Evolutionary conservation across 139 green algal genomes (phyloP).

Genomic region (Mychonastes homosphaera): DNA sequence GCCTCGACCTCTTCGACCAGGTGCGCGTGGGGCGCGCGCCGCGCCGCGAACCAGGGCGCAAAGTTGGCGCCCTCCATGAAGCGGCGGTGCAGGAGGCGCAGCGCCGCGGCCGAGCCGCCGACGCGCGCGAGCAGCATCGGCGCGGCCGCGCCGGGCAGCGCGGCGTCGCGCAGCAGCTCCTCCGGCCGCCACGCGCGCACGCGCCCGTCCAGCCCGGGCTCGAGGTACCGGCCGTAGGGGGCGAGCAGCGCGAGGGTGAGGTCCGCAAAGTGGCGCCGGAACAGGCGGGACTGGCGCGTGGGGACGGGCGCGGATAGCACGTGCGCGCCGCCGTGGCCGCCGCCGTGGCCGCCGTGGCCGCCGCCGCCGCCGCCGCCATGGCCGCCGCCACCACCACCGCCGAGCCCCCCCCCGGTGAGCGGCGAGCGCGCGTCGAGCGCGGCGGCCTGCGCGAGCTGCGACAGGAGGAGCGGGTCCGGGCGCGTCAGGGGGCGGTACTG

Average conservation of each 20-base stretch:
- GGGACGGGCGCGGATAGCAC: no score
- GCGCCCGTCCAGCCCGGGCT: constrained; percentile 12
- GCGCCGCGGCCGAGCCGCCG: constrained; percentile 9
- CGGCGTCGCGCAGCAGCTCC: not conserved
- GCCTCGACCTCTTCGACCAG: constrained; percentile 13
- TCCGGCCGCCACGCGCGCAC: constrained; percentile 4
- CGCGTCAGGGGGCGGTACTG: constrained; percentile 38
- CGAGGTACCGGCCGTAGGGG: constrained; percentile 62
- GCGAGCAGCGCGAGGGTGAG: constrained; percentile 64
- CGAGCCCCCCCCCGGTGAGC: not conserved
- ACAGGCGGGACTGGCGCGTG: constrained; percentile 1
- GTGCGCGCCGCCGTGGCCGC: not conserved
- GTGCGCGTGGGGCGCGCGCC: constrained; percentile 20
- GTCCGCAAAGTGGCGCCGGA: constrained; percentile 71
- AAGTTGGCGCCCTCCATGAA: constrained; percentile 62
- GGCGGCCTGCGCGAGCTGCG: not conserved
- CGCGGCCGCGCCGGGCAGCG: constrained; percentile 6
- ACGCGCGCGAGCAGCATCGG: constrained; percentile 7
- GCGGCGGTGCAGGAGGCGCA: constrained; percentile 48
- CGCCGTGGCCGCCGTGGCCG: not conserved
- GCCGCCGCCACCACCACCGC: not conserved
- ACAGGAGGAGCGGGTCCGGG: constrained; percentile 44
- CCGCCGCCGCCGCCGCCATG: not conserved
- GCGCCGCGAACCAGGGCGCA: constrained; percentile 48
- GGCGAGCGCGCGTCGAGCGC: no score